phyloP scores from a whole-genome alignment of 2,329 filamentous ascomycete genomes.

The Tolypocladium ovalisporum region DNA sequence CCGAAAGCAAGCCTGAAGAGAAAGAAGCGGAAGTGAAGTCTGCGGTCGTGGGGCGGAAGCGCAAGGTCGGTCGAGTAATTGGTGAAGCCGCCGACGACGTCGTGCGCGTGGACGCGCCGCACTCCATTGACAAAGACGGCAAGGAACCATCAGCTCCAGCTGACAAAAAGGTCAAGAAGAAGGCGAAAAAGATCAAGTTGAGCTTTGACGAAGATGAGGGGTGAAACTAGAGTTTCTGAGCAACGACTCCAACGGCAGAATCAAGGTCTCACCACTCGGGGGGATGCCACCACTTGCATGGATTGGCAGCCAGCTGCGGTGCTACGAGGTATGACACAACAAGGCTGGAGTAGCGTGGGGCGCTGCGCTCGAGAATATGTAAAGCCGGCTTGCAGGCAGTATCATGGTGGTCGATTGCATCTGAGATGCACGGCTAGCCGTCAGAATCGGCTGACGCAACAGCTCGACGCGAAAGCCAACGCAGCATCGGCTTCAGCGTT shows the following conservation, averaged over 20 bases:
- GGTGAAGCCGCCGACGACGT: conserved; percentile 20
- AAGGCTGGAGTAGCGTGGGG: background rate
- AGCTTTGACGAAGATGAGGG: conserved; percentile 54
- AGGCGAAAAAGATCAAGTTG: conserved; percentile 54
- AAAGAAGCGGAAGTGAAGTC: conserved; percentile 15
- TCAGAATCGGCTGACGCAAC: background rate
- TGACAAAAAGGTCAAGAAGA: conserved; percentile 34
- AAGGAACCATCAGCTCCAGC: conserved; percentile 12
- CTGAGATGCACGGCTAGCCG: background rate
- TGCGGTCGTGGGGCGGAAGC: conserved; percentile 34
- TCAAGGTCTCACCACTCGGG: background rate
- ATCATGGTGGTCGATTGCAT: background rate
- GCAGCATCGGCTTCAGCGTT: background rate
- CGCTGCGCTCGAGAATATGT: background rate
- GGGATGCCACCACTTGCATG: background rate
- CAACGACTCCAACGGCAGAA: background rate
- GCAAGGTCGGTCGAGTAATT: conserved; percentile 34
- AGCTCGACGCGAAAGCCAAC: background rate
- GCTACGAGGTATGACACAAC: background rate
- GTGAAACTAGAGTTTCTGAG: conserved; percentile 11
- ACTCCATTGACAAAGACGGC: conserved; percentile 4
- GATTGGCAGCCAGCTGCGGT: background rate
- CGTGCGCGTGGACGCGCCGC: conserved; percentile 4
- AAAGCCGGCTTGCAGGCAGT: background rate
- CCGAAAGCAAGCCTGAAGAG: conserved; percentile 16